Conservation (phyloP, 2,329 filamentous ascomycete genomes). For the Dothidotthia symphoricarpi region DNA sequence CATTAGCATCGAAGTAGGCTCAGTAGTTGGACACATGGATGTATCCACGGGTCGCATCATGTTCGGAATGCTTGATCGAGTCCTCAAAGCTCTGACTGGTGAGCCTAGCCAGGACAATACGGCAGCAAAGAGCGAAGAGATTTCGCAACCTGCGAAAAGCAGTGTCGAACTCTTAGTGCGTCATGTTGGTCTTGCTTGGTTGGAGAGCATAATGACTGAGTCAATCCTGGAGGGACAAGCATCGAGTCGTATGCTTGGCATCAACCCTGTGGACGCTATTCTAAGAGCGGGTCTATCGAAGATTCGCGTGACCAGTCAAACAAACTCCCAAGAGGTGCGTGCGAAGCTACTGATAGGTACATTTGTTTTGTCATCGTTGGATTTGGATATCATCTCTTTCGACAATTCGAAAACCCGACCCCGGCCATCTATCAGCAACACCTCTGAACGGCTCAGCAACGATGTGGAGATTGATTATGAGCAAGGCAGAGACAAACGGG, state of each 20-base stretch:
- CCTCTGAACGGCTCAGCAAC: constrained; percentile 24
- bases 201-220: constrained; percentile 31
- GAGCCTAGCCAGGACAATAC: constrained; percentile 4
- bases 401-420: constrained; percentile 34
- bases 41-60: constrained; percentile 37
- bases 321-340: constrained; percentile 9
- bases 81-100: constrained; percentile 21
- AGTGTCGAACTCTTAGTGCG: constrained; percentile 27
- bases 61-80: constrained; percentile 29
- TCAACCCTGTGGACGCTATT: constrained; percentile 30
- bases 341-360: constrained; percentile 40
- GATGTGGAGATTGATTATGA: constrained; percentile 38
- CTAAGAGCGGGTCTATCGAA: constrained; percentile 23
- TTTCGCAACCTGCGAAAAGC: constrained; percentile 1
- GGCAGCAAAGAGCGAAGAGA: constrained; percentile 1
- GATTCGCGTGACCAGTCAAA: constrained; percentile 26
- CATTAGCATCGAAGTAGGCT: constrained; percentile 36
- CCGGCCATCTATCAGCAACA: constrained; percentile 20
- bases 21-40: constrained; percentile 36
- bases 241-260: constrained; percentile 17
- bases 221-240: constrained; percentile 12
- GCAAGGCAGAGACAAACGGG: constrained; percentile 29
- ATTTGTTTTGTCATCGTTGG: constrained; percentile 50
- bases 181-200: constrained; percentile 32
- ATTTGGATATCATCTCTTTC: constrained; percentile 54